These are phyloP conservation scores for Omphalotus olearius DNA, from an alignment of 1,284 basidiomycete genomes.

Conservation along the genomic window DNA sequence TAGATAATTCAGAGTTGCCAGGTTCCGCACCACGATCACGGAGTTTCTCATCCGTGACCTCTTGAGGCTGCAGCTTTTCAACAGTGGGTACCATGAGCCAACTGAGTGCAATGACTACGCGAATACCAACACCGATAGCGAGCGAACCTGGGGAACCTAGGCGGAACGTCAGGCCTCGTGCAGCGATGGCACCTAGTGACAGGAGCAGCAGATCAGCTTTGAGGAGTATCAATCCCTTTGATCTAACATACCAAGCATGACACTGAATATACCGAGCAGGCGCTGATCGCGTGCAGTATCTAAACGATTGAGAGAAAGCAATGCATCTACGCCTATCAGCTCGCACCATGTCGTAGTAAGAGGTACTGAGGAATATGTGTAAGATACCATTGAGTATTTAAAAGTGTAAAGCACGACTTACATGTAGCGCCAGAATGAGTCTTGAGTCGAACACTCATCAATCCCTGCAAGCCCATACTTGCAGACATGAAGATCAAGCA, in stretches of 20 bases:
- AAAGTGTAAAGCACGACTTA: constrained; percentile 32
- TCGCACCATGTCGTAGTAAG: constrained; percentile 86
- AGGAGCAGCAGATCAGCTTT: constrained; percentile 44
- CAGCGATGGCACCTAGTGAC: constrained; percentile 64
- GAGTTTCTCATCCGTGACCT: too few species aligned
- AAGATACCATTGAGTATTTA: constrained; percentile 1
- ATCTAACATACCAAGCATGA: not conserved
- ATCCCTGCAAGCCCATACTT: constrained; percentile 78
- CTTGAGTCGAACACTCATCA: constrained; percentile 76
- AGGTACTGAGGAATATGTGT: constrained; percentile 37
- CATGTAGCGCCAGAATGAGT: constrained; percentile 78
- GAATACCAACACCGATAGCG: constrained; percentile 64
- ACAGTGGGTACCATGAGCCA: constrained; percentile 58
- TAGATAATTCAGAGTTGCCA: too few species aligned
- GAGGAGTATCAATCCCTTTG: constrained; percentile 30
- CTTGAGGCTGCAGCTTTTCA: too few species aligned
- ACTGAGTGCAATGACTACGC: constrained; percentile 57
- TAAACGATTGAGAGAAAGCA: constrained; percentile 51
- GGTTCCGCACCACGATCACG: too few species aligned
- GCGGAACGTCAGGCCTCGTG: constrained; percentile 59
- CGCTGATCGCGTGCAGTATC: constrained; percentile 71
- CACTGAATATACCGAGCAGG: constrained; percentile 4
- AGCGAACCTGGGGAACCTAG: constrained; percentile 64
- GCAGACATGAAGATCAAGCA: constrained; percentile 75
- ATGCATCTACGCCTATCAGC: constrained; percentile 73